A percentile compares a stretch with the other conserved stretches of the same genome.
phyloP scores from a whole-genome alignment of 2,329 filamentous ascomycete genomes.

The Xylariales sp. region DNA sequence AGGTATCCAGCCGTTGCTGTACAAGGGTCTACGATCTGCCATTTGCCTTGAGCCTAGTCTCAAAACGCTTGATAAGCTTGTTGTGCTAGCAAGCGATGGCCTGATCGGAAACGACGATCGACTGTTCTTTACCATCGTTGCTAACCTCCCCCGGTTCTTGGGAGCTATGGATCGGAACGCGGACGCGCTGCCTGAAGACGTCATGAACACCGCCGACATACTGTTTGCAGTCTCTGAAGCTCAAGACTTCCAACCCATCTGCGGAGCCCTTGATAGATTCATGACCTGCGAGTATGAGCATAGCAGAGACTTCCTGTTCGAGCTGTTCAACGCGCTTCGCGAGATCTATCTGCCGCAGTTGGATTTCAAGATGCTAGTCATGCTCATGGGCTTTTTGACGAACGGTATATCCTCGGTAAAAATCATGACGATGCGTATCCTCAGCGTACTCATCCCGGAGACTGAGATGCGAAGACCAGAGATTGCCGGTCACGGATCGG shows the following conservation, averaged over 20 bases:
- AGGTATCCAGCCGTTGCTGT: constrained; percentile 77
- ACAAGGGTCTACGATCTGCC: constrained; percentile 89
- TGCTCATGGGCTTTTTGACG: constrained; percentile 85
- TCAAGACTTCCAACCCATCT: constrained; percentile 64
- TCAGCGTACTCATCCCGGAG: constrained; percentile 78
- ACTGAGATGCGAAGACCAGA: constrained; percentile 92
- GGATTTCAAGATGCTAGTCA: constrained; percentile 82
- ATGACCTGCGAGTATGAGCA: constrained; percentile 61
- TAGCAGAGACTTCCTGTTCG: constrained; percentile 70
- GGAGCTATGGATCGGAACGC: constrained; percentile 66
- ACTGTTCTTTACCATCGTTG: constrained; percentile 79
- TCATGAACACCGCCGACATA: constrained; percentile 60
- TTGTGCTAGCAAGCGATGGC: constrained; percentile 71
- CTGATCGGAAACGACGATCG: constrained; percentile 79
- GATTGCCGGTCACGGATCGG: constrained; percentile 84
- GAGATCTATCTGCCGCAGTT: constrained; percentile 75
- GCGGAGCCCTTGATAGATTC: constrained; percentile 65
- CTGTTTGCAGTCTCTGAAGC: constrained; percentile 69
- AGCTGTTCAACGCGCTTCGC: constrained; percentile 69
- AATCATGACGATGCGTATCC: constrained; percentile 84
- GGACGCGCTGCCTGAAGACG: constrained; percentile 47
- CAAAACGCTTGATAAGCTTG: constrained; percentile 70
- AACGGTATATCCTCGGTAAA: constrained; percentile 89
- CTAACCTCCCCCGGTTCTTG: constrained; percentile 85
- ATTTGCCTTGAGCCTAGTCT: constrained; percentile 75